Conservation (phyloP, 2,329 filamentous ascomycete species). For the Metarhizium guizhouense region DNA sequence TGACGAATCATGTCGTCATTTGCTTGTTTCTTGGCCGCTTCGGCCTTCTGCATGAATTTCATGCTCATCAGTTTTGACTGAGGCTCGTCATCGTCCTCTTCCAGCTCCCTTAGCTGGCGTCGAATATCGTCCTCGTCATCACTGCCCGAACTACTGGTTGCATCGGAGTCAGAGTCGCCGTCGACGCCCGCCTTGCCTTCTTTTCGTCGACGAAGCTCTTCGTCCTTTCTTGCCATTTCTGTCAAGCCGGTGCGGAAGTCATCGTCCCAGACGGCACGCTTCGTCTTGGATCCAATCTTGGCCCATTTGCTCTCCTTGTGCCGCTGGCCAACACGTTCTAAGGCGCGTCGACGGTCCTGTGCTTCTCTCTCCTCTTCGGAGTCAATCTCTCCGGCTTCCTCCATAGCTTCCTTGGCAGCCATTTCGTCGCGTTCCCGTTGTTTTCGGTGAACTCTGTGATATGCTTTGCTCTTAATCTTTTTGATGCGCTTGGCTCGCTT, state of each 20-base stretch:
- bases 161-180: conserved; percentile 42
- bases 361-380: conserved; percentile 58
- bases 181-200: conserved; percentile 53
- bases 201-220: conserved; percentile 72
- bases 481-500: conserved; percentile 86
- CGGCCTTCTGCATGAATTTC: conserved; percentile 91
- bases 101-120: conserved; percentile 35
- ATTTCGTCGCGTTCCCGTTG: conserved; percentile 48
- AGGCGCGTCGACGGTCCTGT: conserved; percentile 64
- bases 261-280: conserved; percentile 80
- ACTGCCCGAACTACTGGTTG: conserved; percentile 47
- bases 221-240: conserved; percentile 74
- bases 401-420: conserved; percentile 41
- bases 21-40: conserved; percentile 64
- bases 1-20: conserved; percentile 70
- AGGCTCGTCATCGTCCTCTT: conserved; percentile 40
- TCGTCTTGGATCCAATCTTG: conserved; percentile 70
- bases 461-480: conserved; percentile 98
- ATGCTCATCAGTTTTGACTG: conserved; percentile 67
- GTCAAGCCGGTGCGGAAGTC: conserved; percentile 69
- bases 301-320: conserved; percentile 91
- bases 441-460: conserved; percentile 83
- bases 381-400: conserved; percentile 49
- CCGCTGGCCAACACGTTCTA: conserved; percentile 76
- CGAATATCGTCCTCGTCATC: conserved; percentile 43